These are phyloP conservation scores for Lonicera japonica DNA, from an alignment of 129 eudicot species.

Conservation along the genomic window DNA sequence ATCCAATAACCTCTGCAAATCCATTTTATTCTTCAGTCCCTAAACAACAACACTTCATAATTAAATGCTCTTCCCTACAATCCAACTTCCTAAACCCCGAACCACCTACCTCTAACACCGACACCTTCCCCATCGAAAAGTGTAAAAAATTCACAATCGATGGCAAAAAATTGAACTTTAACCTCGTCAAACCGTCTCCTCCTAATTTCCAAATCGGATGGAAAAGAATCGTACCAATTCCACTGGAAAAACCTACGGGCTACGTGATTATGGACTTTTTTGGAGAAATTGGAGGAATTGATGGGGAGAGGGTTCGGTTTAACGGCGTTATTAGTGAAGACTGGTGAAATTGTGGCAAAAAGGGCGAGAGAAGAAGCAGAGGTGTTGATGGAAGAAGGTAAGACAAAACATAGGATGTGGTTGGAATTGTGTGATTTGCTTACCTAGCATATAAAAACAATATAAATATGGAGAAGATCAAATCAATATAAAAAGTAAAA, in stretches of 20 bases:
- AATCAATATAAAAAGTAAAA: no score
- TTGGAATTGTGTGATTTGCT: no score
- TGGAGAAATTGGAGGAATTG: no score
- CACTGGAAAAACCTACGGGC: no score
- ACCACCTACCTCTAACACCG: slow-evolving; percentile 37
- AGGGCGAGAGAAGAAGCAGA: slow-evolving; percentile 84
- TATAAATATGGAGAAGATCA: no score
- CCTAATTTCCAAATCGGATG: slow-evolving; percentile 74
- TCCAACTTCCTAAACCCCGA: slow-evolving; percentile 29
- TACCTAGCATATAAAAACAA: no score
- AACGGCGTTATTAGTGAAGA: slow-evolving; percentile 54
- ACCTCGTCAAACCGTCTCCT: slow-evolving; percentile 57
- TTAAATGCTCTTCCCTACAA: slow-evolving; percentile 34
- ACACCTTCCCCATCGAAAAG: slow-evolving; percentile 65
- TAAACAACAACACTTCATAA: slow-evolving; percentile 15
- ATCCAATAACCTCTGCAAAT: slow-evolving; percentile 15
- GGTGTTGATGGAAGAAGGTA: no score
- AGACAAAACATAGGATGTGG: no score
- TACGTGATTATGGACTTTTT: no score
- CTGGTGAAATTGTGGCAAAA: slow-evolving; percentile 79
- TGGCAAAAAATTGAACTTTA: slow-evolving; percentile 28
- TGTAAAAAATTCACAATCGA: slow-evolving; percentile 59
- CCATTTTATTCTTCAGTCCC: slow-evolving; percentile 7
- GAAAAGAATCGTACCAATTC: slow-evolving; percentile 65
- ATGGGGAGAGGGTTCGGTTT: no score